Base-by-base conservation (phyloP, 148 eudicot genomes). In the Spergularia bocconei region DNA sequence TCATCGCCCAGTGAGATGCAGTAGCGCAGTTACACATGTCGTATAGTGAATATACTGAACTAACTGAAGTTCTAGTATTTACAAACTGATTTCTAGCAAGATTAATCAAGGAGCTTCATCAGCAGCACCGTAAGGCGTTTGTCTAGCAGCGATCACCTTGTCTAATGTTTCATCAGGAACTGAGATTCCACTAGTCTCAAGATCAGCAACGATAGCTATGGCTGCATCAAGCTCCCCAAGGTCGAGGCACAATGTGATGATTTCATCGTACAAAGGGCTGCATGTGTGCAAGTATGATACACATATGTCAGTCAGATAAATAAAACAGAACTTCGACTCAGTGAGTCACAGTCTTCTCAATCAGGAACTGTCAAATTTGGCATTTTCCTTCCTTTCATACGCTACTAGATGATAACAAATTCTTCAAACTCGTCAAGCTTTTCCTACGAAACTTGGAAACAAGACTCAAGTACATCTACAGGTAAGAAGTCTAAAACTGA, bases 191-290 rank as follows among this genome's bases (percentile, higher is more conserved):
- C 86, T 85, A 0, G 87, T 89, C 84, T 95, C 98, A 74, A 95
- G 75, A 71, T 92, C 97, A 33, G 98, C 92, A 72, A 94, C 98
- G 65, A 94, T 85, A 48, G 97, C 96, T 80, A 94, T 79, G 48
- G 92, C 92, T 33, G 98, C 97, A 77, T 94, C 98, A 39, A 91
- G 92, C 76, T 94, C 98, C 75, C 96, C 97, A 25, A 90, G 88
- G 78, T 88, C 93, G 36, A 95, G 90, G 75, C 97, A 92, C 55
- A 92, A 55, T 14, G 86, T 87, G 83, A 95, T 85, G 62, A 92
- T 78, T 83, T 95, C 97, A 75, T 95, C 97, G 69, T 95, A 95
- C 76, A 95, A 68, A 29, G 97, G 96, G 79, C 98, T 95, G 96
- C 82, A 84, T 55, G 66, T 39, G 20, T 73, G 66, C 63, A 51